Base-by-base conservation (phyloP, 164 flowering plant species). In the Platanus orientalis region DNA sequence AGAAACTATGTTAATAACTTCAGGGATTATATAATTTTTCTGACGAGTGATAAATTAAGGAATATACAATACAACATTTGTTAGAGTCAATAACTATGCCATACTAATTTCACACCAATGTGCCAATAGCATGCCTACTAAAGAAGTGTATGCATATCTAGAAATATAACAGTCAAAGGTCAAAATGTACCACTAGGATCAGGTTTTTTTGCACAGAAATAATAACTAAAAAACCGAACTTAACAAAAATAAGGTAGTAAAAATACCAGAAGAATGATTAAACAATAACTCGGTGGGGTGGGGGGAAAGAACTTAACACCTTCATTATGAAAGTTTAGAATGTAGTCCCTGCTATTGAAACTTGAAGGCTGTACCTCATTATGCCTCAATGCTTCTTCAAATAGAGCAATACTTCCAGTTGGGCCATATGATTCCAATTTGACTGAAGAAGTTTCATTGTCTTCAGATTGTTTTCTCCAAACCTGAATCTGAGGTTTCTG, bases 401-500 rank as follows among this genome's bases (percentile, higher is more conserved):
- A 87, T 48, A 87, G 26, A 32, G 57, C 0, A 60, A 72, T 23
- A 68, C 84, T 69, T 69, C 75, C 84, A 40, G 32, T 50, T 57
- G 90, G 82, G 23, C 81, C 84, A 75, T 83, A 88, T 0, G 84
- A 65, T 62, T 84, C 90, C 65, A 87, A 54, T 57, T 74, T 63
- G n/a, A 67, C 82, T 27, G 73, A 57, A 54, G 69, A 69, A 40
- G 62, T 36, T 51, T 75, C 79, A 4, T 66, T 75, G 68, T 77
- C 79, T 34, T 76, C 61, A 7, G 78, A 60, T 60, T 75, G 71
- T 70, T 82, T 87, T 49, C 78, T 75, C 98, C 97, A 90, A 62
- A 93, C 92, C 59, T 76, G 78, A 73, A 93, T 83, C 68, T 78
- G 59, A 21, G 98, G 97, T 65, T 75, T 72, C 47, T 73, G 64